Evolutionary conservation across 257 asterid genomes (phyloP).

Genomic region (Solanum dulcamara): DNA sequence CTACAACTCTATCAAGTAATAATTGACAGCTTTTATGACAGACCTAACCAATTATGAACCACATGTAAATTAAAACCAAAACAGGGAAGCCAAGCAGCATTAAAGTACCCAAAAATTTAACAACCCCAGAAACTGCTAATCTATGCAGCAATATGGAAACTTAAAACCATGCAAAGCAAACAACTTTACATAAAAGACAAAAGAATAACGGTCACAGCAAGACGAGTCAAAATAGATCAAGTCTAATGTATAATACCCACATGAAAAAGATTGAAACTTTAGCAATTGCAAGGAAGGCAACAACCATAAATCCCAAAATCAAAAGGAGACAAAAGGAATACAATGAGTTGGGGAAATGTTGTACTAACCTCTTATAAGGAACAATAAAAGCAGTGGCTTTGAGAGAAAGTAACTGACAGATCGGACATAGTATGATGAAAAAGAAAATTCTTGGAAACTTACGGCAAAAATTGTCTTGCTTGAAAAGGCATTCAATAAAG

Average conservation of each 20-base stretch:
- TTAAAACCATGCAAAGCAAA: not conserved
- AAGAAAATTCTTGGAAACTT: not conserved
- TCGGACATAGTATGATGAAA: not conserved
- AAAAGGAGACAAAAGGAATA: not conserved
- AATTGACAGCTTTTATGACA: not conserved
- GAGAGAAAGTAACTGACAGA: conserved; percentile 22
- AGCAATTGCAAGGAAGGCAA: not conserved
- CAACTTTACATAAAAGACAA: not conserved
- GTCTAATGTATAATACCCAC: not conserved
- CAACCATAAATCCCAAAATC: not conserved
- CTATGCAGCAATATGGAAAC: not conserved
- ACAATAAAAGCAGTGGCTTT: conserved; percentile 32
- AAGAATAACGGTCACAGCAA: not conserved
- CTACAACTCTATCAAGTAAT: not conserved
- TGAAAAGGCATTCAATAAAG: not conserved
- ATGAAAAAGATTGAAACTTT: not conserved
- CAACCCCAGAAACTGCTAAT: not conserved
- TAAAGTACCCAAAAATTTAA: not conserved
- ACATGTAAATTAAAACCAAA: not conserved
- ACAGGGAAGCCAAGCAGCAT: not conserved
- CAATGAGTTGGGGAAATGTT: not conserved
- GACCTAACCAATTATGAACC: not conserved
- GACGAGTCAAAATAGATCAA: not conserved
- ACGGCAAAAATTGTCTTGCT: not conserved
- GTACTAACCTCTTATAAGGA: conserved; percentile 1